Evolutionary conservation across 2,329 filamentous ascomycete genomes (phyloP), one percentile per base, ranked within the genome.

Genomic region (Pezizomycotina sp.): DNA sequence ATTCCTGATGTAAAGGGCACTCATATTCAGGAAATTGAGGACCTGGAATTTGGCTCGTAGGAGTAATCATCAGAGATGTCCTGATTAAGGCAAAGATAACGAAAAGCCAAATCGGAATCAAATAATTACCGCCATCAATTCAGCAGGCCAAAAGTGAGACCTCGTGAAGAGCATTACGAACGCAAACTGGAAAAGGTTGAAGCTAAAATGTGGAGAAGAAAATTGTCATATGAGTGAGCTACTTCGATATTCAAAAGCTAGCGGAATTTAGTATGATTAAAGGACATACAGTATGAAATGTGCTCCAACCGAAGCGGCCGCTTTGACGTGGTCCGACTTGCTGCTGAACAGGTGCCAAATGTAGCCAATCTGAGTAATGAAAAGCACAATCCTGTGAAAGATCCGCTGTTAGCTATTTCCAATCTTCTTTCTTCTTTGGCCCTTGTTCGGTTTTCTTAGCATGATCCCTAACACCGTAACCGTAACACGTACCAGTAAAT

Each of bases 81-180:
- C n/a, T n/a, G n/a, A n/a, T n/a, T n/a, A n/a, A n/a, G n/a, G n/a
- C n/a, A n/a, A n/a, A n/a, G n/a, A n/a, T n/a, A n/a, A n/a, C n/a
- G n/a, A n/a, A n/a, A n/a, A n/a, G n/a, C n/a, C n/a, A n/a, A n/a
- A n/a, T n/a, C n/a, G n/a, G n/a, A n/a, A n/a, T n/a, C n/a, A n/a
- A n/a, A n/a, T n/a, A n/a, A n/a, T n/a, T n/a, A n/a, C n/a, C n/a
- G n/a, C n/a, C n/a, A 92, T 65, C 30, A 91, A 43, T 61, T 86
- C 77, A 6, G 79, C 73, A 58, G 74, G 71, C 62, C 70, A 66
- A 60, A 84, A 89, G 57, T 77, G 68, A 31, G 65, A 70, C 50
- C 75, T 71, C 34, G 79, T 75, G 63, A 86, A 92, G 44, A 92
- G 70, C 62, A 84, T 72, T 50, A 91, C 69, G 57, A 83, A 92